Evolutionary conservation across 2,329 filamentous ascomycete genomes (phyloP), one percentile per base, ranked within the genome.

Genomic region (Alternaria sp.): DNA sequence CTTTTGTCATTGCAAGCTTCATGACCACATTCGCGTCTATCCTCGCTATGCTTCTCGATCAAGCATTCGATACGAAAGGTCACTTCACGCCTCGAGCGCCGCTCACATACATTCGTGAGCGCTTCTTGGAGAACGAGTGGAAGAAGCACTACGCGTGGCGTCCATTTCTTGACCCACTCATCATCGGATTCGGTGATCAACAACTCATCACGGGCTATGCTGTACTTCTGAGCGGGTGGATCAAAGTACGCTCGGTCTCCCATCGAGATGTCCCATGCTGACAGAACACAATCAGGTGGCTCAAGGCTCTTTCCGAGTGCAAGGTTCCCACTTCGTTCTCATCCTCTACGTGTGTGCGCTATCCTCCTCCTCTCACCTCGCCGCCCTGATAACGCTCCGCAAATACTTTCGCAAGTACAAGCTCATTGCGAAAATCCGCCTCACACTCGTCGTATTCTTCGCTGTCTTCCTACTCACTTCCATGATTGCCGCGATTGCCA

Each of bases 41-140:
- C n/a, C 61, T 77, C 12, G 75, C 73, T 7, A 76, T 77, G 68
- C 52, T 77, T n/a, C 72, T 78, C 45, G 74, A 77, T 55, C 73
- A 76, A 51, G 69, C 70, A 0, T 73, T 73, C 52, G 68, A 76
- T 43, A 59, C 66, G 2, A 76, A 74, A 57, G 73, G 72, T 12
- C 68, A 63, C 1, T 75, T 76, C 54, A 67, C 64, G 9, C 46
- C 67, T 2, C 63, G 59, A 10, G 63, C 66, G 9, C 74, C 73
- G 3, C 26, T 74, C 23, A 66, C 54, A 50, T 76, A 72, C 32
- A 32, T 76, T 13, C 68, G 71, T 4, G 73, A 73, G 32, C 63
- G 66, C 9, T 70, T 72, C 26, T 30, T 72, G 6, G 66, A 75
- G 46, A 75, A 69, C 6, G 68, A 73, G 51, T 75, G 72, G 72